phyloP scores from a whole-genome alignment of 495 filamentous ascomycete species.

The Talaromyces nanjingensis region DNA sequence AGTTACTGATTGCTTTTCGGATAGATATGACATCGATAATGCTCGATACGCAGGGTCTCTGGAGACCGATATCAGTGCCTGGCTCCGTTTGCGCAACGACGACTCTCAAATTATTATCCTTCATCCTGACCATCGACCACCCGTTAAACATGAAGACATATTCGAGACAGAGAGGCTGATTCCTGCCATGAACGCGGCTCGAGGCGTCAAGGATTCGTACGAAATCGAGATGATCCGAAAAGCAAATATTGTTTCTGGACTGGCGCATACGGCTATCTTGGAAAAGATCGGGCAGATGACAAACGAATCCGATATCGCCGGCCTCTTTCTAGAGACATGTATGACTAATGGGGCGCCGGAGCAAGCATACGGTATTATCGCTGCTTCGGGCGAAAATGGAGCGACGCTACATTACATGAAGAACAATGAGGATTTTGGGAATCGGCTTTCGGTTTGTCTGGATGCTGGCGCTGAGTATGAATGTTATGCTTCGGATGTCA shows the following conservation, averaged over 20 bases:
- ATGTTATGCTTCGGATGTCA: constrained; percentile 88
- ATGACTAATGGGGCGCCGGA: constrained; percentile 61
- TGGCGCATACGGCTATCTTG: constrained; percentile 66
- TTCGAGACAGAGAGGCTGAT: constrained; percentile 36
- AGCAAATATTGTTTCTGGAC: constrained; percentile 68
- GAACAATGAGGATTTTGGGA: constrained; percentile 64
- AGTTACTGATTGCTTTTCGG: constrained; percentile 38
- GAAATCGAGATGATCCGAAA: constrained; percentile 72
- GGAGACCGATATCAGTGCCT: constrained; percentile 48
- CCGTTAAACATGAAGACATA: constrained; percentile 44
- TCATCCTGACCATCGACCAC: constrained; percentile 29
- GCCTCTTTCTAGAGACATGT: constrained; percentile 64
- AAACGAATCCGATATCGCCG: constrained; percentile 81
- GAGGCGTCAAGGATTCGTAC: constrained; percentile 72
- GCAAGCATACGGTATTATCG: constrained; percentile 85
- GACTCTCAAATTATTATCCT: constrained; percentile 31
- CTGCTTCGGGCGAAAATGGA: constrained; percentile 69
- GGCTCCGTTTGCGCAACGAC: constrained; percentile 52
- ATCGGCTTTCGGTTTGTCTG: constrained; percentile 65
- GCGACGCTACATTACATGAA: constrained; percentile 77
- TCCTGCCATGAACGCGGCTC: constrained; percentile 62
- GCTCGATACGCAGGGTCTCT: constrained; percentile 61
- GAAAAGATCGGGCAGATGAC: constrained; percentile 47
- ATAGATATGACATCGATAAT: constrained; percentile 70
- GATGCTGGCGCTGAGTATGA: constrained; percentile 83